phyloP scores from a whole-genome alignment of 2,329 filamentous ascomycete genomes.

The Botryotinia convoluta region DNA sequence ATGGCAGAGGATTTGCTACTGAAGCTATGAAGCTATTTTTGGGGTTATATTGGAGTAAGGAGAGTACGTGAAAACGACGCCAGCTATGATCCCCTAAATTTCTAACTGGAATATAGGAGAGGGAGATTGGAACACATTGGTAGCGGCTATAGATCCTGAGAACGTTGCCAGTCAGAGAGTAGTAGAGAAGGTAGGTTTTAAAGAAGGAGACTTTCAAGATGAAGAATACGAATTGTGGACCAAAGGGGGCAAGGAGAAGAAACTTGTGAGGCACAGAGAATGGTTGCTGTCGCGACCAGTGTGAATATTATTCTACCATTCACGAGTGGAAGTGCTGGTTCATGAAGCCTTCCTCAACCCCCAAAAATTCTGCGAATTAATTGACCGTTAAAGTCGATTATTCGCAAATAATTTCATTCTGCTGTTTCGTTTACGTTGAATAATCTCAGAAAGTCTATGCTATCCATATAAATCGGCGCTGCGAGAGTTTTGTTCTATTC shows the following conservation, averaged over 20 bases:
- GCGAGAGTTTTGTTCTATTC: not conserved
- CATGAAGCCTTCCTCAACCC: not conserved
- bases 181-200: slow-evolving; percentile 28
- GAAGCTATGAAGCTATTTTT: slow-evolving; percentile 27
- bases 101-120: slow-evolving; percentile 9
- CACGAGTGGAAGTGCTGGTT: not conserved
- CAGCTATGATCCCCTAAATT: not conserved
- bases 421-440: not conserved
- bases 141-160: slow-evolving; percentile 25
- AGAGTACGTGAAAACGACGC: slow-evolving; percentile 6
- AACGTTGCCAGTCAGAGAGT: slow-evolving; percentile 30
- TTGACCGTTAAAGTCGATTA: not conserved
- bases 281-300: slow-evolving; percentile 2
- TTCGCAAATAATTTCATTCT: not conserved
- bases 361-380: not conserved
- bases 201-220: slow-evolving; percentile 23
- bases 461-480: not conserved
- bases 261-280: slow-evolving; percentile 1
- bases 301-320: not conserved
- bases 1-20: slow-evolving; percentile 26
- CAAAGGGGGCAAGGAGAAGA: not conserved
- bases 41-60: slow-evolving; percentile 15
- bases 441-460: not conserved
- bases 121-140: slow-evolving; percentile 17
- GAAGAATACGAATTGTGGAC: slow-evolving; percentile 8